Evolutionary conservation across 139 green algal species (phyloP), one percentile per base, ranked within the genome.

Genomic region (Picochlorum sp.): DNA sequence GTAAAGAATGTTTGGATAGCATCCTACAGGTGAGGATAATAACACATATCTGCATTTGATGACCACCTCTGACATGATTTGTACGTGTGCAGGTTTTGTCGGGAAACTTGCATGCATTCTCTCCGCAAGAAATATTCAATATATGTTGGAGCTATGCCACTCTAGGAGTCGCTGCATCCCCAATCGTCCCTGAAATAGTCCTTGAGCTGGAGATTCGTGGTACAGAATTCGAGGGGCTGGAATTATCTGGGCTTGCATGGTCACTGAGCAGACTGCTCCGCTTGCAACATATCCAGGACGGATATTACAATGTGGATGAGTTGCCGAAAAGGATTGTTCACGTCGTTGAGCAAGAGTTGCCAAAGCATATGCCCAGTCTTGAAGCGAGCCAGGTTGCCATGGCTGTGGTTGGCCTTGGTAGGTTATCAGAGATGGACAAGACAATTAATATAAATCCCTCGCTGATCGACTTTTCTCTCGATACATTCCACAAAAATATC

Each of bases 161-260:
- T 14, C 37, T 66, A 18, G 15, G n/a, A 21, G 0, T 23, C 41
- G 18, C 5, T 6, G 16, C 37, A 44, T 6, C 34, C 15, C 3
- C 11, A 14, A 28, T 66, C 14, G 10, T 38, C 14, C 13, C 14
- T 18, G 37, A 44, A 44, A 34, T 45, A 38, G 34, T 45, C 20
- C 11, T 13, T 21, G 37, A 66, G 60, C 37, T 55, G 1, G 14
- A 16, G 16, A 20, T 50, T 38, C 21, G 37, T 21, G 26, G 18
- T 2, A 54, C 13, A 20, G 37, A 54, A 45, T 66, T 66, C 24
- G 14, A 20, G 37, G 60, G 23, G 18, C 24, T 45, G 45, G 70
- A 77, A 59, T 57, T 77, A 4, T 47, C 44, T 47, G 57, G 59
- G 23, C 49, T 52, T 24, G 63, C 72, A 56, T 77, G 70, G 70